These are phyloP conservation scores for Phycomyces nitens DNA, from an alignment of 192 early-diverging fungal species.

Conservation along the genomic window DNA sequence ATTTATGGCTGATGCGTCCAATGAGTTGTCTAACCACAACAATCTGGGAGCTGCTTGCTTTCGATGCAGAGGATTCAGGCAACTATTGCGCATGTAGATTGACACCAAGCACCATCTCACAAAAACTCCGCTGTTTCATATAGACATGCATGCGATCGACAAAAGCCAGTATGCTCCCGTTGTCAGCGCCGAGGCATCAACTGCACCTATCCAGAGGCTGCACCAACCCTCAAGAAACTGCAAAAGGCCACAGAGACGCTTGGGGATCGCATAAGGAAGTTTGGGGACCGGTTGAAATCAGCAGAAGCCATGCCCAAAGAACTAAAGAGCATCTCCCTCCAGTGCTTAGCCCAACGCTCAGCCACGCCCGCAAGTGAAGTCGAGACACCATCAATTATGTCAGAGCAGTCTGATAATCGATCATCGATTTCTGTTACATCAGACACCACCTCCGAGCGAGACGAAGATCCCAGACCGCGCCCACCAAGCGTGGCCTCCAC, in stretches of 20 bases:
- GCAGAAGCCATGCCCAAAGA: constrained; percentile 19
- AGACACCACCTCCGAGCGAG: background rate
- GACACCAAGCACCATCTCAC: background rate
- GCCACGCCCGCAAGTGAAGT: background rate
- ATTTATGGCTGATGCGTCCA: constrained; percentile 23
- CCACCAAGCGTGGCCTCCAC: constrained; percentile 9
- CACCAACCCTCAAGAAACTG: constrained; percentile 38
- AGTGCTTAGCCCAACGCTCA: constrained; percentile 14
- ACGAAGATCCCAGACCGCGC: constrained; percentile 2
- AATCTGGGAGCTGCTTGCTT: constrained; percentile 33
- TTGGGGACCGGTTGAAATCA: constrained; percentile 33
- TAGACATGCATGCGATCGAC: constrained; percentile 39
- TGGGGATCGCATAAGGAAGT: constrained; percentile 38
- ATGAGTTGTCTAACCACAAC: constrained; percentile 15
- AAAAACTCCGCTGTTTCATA: background rate
- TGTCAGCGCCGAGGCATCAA: constrained; percentile 32
- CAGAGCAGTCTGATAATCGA: background rate
- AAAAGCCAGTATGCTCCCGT: constrained; percentile 34
- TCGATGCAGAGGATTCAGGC: constrained; percentile 40
- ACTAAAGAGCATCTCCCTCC: constrained; percentile 12
- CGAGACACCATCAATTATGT: background rate
- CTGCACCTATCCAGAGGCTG: constrained; percentile 41
- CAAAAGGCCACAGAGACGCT: constrained; percentile 41
- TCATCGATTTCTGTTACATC: background rate
- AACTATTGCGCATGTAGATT: constrained; percentile 8